phyloP scores from a whole-genome alignment of 148 eudicot species.

The Persicaria tinctoria region DNA sequence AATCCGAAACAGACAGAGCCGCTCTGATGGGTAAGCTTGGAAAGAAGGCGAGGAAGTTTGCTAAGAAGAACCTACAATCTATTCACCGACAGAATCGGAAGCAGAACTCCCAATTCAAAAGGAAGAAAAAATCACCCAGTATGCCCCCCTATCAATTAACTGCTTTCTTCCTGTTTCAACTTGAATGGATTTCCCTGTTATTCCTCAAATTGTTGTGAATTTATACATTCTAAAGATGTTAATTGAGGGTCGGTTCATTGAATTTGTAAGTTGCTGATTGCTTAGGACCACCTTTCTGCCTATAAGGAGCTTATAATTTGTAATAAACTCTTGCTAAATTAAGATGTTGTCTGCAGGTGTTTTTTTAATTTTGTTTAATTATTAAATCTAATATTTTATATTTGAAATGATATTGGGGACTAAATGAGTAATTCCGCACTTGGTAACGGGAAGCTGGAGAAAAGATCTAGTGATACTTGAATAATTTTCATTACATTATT shows the following conservation, averaged over 20 bases:
- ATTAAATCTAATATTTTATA: neutral
- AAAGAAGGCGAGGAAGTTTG: constrained; percentile 91
- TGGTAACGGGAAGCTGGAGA: neutral
- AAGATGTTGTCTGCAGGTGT: neutral
- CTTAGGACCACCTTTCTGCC: no score
- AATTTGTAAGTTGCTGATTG: no score
- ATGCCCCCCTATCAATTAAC: constrained; percentile 2
- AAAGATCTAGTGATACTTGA: neutral
- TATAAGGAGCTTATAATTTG: neutral
- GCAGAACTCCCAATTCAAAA: constrained; percentile 48
- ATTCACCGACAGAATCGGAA: constrained; percentile 52
- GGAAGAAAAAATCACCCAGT: constrained; percentile 47
- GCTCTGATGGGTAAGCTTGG: constrained; percentile 76
- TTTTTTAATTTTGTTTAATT: no score
- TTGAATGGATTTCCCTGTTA: neutral
- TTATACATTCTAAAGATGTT: neutral
- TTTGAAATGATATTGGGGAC: neutral
- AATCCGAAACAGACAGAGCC: neutral
- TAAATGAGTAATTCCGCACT: neutral
- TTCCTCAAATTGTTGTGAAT: neutral
- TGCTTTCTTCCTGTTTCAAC: neutral
- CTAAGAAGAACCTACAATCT: constrained; percentile 82
- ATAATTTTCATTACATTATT: no score
- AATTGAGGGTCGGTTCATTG: neutral
- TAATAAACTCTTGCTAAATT: neutral